phyloP scores from a whole-genome alignment of 2,329 filamentous ascomycete genomes.

The Coniosporium uncinatum region DNA sequence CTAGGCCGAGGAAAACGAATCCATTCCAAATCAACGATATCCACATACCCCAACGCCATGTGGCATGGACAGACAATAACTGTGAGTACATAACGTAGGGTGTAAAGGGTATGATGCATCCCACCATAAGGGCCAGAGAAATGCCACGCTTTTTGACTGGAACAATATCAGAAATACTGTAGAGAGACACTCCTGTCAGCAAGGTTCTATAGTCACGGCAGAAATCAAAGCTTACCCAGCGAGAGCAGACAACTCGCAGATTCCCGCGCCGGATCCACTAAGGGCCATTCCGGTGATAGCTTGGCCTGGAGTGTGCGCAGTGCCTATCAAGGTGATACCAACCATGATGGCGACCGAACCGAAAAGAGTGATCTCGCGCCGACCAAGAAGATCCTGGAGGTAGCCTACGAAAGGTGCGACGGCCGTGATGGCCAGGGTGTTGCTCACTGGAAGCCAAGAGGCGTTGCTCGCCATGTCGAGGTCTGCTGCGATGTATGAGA shows the following conservation, averaged over 20 bases:
- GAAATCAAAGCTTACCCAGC: too few species aligned
- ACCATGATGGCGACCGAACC: conserved; percentile 49
- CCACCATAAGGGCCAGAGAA: conserved; percentile 52
- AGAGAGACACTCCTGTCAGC: too few species aligned
- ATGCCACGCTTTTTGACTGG: conserved; percentile 54
- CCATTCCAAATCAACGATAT: conserved; percentile 41
- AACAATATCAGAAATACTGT: conserved; percentile 60
- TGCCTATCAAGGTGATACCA: conserved; percentile 54
- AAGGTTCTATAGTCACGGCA: too few species aligned
- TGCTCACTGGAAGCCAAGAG: conserved; percentile 23
- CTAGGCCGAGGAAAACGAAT: conserved; percentile 38
- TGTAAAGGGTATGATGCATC: conserved; percentile 52
- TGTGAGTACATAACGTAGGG: conserved; percentile 54
- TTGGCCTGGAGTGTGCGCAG: conserved; percentile 51
- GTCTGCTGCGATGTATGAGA: conserved; percentile 20
- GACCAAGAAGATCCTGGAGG: conserved; percentile 57
- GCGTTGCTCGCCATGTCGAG: conserved; percentile 13
- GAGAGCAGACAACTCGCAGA: conserved; percentile 60
- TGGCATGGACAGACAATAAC: conserved; percentile 35
- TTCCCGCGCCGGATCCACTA: conserved; percentile 55
- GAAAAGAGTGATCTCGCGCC: conserved; percentile 51
- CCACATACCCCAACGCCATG: conserved; percentile 44
- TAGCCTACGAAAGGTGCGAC: conserved; percentile 56
- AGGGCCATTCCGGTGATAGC: conserved; percentile 55
- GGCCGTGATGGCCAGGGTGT: conserved; percentile 27